A percentile compares a stretch with the other conserved stretches of the same genome.
Conservation (phyloP, 768 basidiomycete species). For the Hericium erinaceus region DNA sequence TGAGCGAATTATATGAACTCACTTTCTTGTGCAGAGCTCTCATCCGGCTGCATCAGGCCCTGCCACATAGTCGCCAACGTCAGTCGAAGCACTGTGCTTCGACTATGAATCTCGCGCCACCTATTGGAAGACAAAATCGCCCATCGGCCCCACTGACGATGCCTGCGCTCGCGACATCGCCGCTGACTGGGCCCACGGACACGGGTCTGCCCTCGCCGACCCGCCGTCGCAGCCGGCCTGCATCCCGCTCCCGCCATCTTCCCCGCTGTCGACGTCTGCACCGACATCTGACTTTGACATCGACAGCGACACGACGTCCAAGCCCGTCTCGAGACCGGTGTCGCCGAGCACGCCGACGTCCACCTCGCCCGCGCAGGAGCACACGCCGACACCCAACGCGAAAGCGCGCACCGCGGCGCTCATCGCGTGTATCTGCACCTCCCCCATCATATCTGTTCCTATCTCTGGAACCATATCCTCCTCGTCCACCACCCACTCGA, state of each 20-base stretch:
- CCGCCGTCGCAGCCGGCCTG: neutral
- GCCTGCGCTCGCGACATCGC: neutral
- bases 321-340: neutral
- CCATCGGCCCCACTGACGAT: neutral
- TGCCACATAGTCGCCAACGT: neutral
- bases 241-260: neutral
- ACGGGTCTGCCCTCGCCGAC: constrained; percentile 1
- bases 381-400: constrained; percentile 23
- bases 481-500: neutral
- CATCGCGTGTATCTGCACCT: constrained; percentile 33
- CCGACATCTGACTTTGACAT: neutral
- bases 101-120: too few relatives aligned
- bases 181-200: neutral
- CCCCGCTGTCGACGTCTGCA: neutral
- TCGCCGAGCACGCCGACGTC: constrained; percentile 16
- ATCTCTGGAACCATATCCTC: neutral
- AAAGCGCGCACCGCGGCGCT: constrained; percentile 43
- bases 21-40: constrained; percentile 16
- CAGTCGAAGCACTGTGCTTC: neutral
- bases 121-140: neutral
- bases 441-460: neutral
- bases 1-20: too few relatives aligned
- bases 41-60: neutral
- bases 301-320: neutral
- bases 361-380: constrained; percentile 19